These are phyloP conservation scores for Sechiopsis laciniata DNA, from an alignment of 306 rosid species.

Conservation along the genomic window DNA sequence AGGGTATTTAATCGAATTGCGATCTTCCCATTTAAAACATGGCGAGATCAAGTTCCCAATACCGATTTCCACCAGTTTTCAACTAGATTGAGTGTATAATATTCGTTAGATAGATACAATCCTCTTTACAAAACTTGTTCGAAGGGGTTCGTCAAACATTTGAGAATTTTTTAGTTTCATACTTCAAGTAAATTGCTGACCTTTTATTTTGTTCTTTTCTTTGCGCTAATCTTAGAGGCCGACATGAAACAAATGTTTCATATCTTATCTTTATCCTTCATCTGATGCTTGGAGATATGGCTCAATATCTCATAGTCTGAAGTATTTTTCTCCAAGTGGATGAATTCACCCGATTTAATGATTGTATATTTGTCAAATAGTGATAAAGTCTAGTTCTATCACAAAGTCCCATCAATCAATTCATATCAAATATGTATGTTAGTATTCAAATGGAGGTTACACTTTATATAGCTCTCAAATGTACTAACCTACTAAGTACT, in stretches of 20 bases:
- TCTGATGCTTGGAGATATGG: neutral
- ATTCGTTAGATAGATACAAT: neutral
- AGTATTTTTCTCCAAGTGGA: neutral
- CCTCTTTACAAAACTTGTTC: neutral
- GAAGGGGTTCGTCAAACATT: neutral
- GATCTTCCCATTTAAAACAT: neutral
- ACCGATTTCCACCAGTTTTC: neutral
- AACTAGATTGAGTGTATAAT: neutral
- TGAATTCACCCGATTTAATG: neutral
- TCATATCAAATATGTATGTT: no score
- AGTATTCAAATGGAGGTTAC: no score
- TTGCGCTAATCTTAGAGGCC: neutral
- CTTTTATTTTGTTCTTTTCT: neutral
- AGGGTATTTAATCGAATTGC: neutral
- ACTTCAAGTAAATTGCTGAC: neutral
- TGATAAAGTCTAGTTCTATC: no score
- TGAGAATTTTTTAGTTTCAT: neutral
- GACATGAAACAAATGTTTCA: neutral
- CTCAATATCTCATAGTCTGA: neutral
- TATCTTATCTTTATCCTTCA: neutral
- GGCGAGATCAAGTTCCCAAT: neutral
- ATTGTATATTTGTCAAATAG: neutral
- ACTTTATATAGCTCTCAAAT: no score
- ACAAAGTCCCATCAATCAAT: no score
- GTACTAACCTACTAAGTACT: no score